Conservation (phyloP, 2,329 filamentous ascomycete species). For the Nigrograna mackinnonii region DNA sequence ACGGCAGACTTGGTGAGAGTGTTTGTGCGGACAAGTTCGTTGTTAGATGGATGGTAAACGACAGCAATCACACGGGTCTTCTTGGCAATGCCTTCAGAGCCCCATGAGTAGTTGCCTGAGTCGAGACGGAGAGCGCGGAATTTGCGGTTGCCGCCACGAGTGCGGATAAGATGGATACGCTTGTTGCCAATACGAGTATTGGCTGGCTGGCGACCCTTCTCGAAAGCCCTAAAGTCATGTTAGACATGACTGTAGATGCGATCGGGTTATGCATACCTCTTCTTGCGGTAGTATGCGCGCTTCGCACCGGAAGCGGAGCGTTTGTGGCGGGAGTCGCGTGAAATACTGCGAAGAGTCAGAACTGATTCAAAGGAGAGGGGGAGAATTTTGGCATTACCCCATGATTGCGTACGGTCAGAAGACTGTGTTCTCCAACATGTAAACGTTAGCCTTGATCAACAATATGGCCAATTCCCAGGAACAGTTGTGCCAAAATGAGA, state of each 20-base stretch:
- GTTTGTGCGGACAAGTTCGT: slow-evolving; percentile 99
- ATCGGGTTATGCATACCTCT: slow-evolving; percentile 63
- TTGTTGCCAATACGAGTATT: slow-evolving; percentile 99
- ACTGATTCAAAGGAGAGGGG: slow-evolving; percentile 27
- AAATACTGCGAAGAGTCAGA: slow-evolving; percentile 71
- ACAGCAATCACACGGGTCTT: slow-evolving; percentile 99
- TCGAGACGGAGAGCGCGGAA: slow-evolving; percentile 99
- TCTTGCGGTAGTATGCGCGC: slow-evolving; percentile 62
- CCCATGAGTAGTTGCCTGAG: slow-evolving; percentile 99
- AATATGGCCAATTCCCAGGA: too few relatives aligned
- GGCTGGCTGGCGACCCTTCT: slow-evolving; percentile 98
- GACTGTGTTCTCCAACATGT: too few relatives aligned
- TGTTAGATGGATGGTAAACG: slow-evolving; percentile 99
- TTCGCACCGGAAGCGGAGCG: slow-evolving; percentile 99
- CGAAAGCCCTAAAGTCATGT: slow-evolving; percentile 92
- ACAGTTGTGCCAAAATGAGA: too few relatives aligned
- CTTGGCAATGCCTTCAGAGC: slow-evolving; percentile 95
- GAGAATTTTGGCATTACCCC: slow-evolving; percentile 46
- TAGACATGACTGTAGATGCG: slow-evolving; percentile 67
- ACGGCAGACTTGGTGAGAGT: slow-evolving; percentile 99
- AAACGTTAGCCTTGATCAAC: too few relatives aligned
- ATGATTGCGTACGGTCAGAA: slow-evolving; percentile 56
- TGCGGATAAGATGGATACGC: slow-evolving; percentile 95
- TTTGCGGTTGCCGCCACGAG: slow-evolving; percentile 98
- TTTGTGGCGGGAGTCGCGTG: slow-evolving; percentile 99